These are phyloP conservation scores for Phytopythium litorale DNA, from an alignment of 352 stramenopile species.

Conservation along the genomic window DNA sequence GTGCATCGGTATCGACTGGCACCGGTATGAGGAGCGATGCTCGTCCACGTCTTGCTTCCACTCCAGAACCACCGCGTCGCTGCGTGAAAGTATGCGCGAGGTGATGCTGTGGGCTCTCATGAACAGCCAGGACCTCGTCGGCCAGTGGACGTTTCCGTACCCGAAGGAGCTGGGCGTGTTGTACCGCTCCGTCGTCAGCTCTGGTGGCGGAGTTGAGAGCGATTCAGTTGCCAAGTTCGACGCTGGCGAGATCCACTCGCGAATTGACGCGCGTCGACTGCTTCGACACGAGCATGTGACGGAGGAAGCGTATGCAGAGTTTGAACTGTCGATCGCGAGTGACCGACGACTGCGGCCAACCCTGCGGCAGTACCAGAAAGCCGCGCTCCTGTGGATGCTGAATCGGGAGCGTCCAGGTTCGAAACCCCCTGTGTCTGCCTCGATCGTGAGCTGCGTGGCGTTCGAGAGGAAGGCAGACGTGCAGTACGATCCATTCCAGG, in stretches of 20 bases:
- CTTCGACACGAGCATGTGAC: conserved; percentile 15
- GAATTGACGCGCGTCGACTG: conserved; percentile 23
- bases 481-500: conserved; percentile 24
- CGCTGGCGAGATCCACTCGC: conserved; percentile 30
- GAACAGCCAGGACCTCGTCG: conserved; percentile 1
- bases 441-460: conserved; percentile 2
- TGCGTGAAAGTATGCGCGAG: conserved; percentile 11
- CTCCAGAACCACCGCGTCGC: background rate
- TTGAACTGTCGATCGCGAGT: background rate
- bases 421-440: no score
- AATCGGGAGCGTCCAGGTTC: conserved; percentile 55
- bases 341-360: conserved; percentile 37
- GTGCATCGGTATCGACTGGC: background rate
- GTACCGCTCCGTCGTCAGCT: conserved; percentile 6
- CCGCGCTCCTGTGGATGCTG: conserved; percentile 91
- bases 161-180: conserved; percentile 28
- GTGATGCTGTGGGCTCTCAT: conserved; percentile 35
- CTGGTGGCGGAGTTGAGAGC: background rate
- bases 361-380: conserved; percentile 94
- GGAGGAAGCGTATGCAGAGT: background rate
- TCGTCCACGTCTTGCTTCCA: no score
- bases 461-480: background rate
- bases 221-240: conserved; percentile 16
- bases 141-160: conserved; percentile 16
- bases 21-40: background rate